Conservation (phyloP, 2,329 filamentous ascomycete species). For the Arthrobotrys musiformis region DNA sequence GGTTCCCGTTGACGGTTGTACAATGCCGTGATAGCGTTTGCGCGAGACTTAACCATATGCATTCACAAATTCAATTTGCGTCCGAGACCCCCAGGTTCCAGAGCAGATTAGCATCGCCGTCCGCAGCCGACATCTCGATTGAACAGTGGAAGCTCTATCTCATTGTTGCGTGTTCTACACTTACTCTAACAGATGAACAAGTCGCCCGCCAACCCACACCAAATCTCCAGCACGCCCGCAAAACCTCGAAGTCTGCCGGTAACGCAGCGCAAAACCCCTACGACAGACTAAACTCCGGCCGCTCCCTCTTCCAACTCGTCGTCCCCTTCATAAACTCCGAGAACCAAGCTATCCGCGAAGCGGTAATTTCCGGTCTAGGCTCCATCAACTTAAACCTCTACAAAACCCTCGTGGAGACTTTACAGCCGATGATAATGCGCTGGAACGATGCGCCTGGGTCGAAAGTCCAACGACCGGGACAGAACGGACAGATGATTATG, state of each 20-base stretch:
- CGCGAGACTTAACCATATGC: slow-evolving; percentile 91
- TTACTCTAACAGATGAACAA: slow-evolving; percentile 74
- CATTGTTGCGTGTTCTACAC: slow-evolving; percentile 94
- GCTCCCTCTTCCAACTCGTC: slow-evolving; percentile 88
- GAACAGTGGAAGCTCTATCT: slow-evolving; percentile 99
- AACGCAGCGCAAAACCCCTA: slow-evolving; percentile 66
- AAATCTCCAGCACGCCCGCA: slow-evolving; percentile 79
- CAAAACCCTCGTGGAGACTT: slow-evolving; percentile 84
- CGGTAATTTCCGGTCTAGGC: slow-evolving; percentile 89
- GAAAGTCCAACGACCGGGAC: slow-evolving; percentile 80
- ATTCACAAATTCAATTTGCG: slow-evolving; percentile 80
- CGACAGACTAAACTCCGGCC: slow-evolving; percentile 85
- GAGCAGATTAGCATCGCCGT: slow-evolving; percentile 34
- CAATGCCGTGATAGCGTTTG: slow-evolving; percentile 92
- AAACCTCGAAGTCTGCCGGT: slow-evolving; percentile 77
- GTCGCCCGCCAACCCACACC: slow-evolving; percentile 72
- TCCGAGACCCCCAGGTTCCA: slow-evolving; percentile 73
- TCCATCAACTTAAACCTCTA: slow-evolving; percentile 97
- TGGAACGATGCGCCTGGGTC: slow-evolving; percentile 81
- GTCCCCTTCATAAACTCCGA: slow-evolving; percentile 85
- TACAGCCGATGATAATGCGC: slow-evolving; percentile 79
- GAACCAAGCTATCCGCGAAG: slow-evolving; percentile 83
- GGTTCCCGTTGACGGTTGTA: slow-evolving; percentile 89
- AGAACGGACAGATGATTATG: slow-evolving; percentile 65
- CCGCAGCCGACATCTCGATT: slow-evolving; percentile 78